Conservation (phyloP, 1,139 yeast species). For the Suhomyces terraborum region DNA sequence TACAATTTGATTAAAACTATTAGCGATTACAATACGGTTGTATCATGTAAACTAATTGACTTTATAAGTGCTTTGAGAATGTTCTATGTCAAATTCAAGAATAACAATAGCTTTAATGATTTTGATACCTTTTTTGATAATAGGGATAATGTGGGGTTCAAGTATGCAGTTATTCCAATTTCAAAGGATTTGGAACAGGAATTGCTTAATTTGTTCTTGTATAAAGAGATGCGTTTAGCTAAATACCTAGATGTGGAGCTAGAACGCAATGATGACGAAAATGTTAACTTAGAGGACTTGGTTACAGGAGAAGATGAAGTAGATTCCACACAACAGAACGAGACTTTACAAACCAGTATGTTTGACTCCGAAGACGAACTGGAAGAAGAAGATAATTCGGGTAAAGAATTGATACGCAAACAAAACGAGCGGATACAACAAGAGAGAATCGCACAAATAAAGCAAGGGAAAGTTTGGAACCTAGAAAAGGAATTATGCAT, state of each 20-base stretch:
- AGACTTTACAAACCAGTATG: constrained; percentile 16
- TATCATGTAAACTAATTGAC: constrained; percentile 35
- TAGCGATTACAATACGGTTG: constrained; percentile 27
- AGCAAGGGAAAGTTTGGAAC: constrained; percentile 28
- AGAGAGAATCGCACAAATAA: constrained; percentile 13
- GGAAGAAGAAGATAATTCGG: constrained; percentile 21
- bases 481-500: constrained; percentile 53
- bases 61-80: constrained; percentile 35
- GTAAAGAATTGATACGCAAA: constrained; percentile 9
- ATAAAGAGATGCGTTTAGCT: constrained; percentile 38
- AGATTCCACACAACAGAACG: constrained; percentile 15
- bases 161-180: constrained; percentile 16
- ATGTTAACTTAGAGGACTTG: constrained; percentile 51
- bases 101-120: constrained; percentile 27
- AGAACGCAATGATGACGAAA: constrained; percentile 60
- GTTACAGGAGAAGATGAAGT: constrained; percentile 19
- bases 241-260: constrained; percentile 35
- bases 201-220: constrained; percentile 33
- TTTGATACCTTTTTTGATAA: constrained; percentile 32
- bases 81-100: constrained; percentile 35
- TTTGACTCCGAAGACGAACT: constrained; percentile 25
- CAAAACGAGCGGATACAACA: constrained; percentile 13
- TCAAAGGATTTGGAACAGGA: constrained; percentile 28
- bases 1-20: constrained; percentile 18
- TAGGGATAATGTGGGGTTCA: constrained; percentile 18